Evolutionary conservation across 208 protist genomes (phyloP).

Genomic region (Strigomonas culicis): DNA sequence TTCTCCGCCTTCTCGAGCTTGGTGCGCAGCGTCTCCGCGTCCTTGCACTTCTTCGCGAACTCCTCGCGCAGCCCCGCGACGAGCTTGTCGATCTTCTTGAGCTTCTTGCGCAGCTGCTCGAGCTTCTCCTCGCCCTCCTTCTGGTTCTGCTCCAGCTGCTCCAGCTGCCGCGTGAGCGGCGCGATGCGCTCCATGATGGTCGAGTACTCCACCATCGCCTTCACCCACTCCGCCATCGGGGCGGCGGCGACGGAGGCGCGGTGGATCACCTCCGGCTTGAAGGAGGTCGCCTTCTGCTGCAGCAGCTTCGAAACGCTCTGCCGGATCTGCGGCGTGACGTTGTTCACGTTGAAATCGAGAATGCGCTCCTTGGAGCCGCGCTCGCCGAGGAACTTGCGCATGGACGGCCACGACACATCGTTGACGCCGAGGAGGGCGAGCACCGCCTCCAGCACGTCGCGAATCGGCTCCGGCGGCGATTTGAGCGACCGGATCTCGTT

Average conservation of each 20-base stretch:
- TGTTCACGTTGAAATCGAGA: slow-evolving; percentile 95
- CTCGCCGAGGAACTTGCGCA: slow-evolving; percentile 94
- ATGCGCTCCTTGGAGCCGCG: slow-evolving; percentile 93
- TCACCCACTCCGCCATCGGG: slow-evolving; percentile 97
- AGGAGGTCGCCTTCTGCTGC: slow-evolving; percentile 84
- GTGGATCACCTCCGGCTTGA: slow-evolving; percentile 91
- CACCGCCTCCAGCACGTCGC: slow-evolving; percentile 96
- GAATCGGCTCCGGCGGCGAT: slow-evolving; percentile 92
- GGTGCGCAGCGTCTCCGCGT: slow-evolving; percentile 89
- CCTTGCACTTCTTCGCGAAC: slow-evolving; percentile 90
- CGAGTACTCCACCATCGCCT: slow-evolving; percentile 95
- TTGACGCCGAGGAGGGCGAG: slow-evolving; percentile 93
- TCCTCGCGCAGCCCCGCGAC: slow-evolving; percentile 80
- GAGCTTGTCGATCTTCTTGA: slow-evolving; percentile 86
- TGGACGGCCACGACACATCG: slow-evolving; percentile 95
- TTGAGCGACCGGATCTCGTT: slow-evolving; percentile 95
- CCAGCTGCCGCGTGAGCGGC: slow-evolving; percentile 83
- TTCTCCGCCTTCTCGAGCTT: slow-evolving; percentile 87
- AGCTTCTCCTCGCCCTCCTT: slow-evolving; percentile 76
- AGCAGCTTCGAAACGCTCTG: slow-evolving; percentile 85
- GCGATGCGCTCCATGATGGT: slow-evolving; percentile 91
- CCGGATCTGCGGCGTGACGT: slow-evolving; percentile 79
- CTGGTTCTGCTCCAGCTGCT: slow-evolving; percentile 77
- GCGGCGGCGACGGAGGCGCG: slow-evolving; percentile 92
- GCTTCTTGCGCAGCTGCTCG: slow-evolving; percentile 66